phyloP scores from a whole-genome alignment of 176 grass and related monocot species.

The Poa pratensis region DNA sequence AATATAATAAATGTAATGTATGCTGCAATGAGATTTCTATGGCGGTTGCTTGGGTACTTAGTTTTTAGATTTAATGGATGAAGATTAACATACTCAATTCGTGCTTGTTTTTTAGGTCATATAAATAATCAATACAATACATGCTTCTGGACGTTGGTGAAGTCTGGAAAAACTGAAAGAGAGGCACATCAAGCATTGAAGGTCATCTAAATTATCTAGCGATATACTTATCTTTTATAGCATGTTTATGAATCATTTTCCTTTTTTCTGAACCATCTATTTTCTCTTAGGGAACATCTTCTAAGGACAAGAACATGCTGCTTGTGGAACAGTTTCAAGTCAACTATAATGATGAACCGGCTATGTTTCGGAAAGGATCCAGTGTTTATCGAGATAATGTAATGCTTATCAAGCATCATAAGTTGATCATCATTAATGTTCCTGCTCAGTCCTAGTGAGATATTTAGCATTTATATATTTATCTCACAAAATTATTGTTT shows the following conservation, averaged over 20 bases:
- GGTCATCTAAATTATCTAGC: conserved; percentile 44
- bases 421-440: too few species aligned
- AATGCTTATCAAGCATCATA: too few species aligned
- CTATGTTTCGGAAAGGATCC: conserved; percentile 69
- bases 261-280: neutral
- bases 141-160: conserved; percentile 79
- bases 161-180: conserved; percentile 73
- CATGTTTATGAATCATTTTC: conserved; percentile 7
- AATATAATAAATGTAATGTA: neutral
- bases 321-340: conserved; percentile 62
- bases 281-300: conserved; percentile 57
- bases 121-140: conserved; percentile 88
- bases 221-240: neutral
- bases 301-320: conserved; percentile 73
- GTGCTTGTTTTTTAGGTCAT: conserved; percentile 61
- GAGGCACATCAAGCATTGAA: conserved; percentile 65
- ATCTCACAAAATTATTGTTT: neutral
- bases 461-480: neutral
- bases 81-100: neutral
- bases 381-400: conserved; percentile 42
- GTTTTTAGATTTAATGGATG: conserved; percentile 2
- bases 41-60: neutral
- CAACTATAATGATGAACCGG: conserved; percentile 62
- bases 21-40: neutral
- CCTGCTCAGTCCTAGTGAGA: neutral